A percentile compares a stretch with the other conserved stretches of the same genome.
phyloP scores from a whole-genome alignment of 768 basidiomycete genomes.

The Cyclocybe aegerita region DNA sequence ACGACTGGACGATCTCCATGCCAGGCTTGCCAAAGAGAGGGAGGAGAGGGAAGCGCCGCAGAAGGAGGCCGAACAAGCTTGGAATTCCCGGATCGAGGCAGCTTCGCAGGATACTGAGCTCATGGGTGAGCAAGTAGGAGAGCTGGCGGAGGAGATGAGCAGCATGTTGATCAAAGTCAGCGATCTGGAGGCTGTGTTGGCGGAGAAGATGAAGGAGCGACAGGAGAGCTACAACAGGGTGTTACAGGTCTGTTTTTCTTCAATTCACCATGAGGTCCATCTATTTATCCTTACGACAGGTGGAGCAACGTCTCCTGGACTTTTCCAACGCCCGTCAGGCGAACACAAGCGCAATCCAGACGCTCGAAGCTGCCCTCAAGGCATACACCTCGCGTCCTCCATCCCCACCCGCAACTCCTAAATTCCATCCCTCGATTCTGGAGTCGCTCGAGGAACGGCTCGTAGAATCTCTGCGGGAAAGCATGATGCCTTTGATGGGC shows the following conservation, averaged over 20 bases:
- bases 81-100: background rate
- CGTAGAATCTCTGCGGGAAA: constrained; percentile 7
- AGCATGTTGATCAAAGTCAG: constrained; percentile 8
- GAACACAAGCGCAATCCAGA: constrained; percentile 9
- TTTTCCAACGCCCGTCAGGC: constrained; percentile 11
- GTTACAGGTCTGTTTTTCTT: background rate
- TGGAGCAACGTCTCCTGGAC: constrained; percentile 9
- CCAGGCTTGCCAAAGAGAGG: constrained; percentile 1
- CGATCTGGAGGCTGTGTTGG: constrained; percentile 8
- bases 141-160: constrained; percentile 13
- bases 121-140: constrained; percentile 10
- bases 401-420: constrained; percentile 11
- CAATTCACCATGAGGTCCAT: background rate
- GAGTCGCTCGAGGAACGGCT: constrained; percentile 17
- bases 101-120: background rate
- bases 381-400: constrained; percentile 18
- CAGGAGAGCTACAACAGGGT: constrained; percentile 4
- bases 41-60: constrained; percentile 2
- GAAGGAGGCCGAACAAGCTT: background rate
- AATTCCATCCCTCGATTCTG: constrained; percentile 10
- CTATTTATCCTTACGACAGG: background rate
- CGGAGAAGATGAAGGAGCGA: constrained; percentile 5
- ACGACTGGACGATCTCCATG: constrained; percentile 10
- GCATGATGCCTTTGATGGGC: constrained; percentile 15
- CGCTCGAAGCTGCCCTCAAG: constrained; percentile 20